Evolutionary conservation across 2,329 filamentous ascomycete species (phyloP).

Genomic region (Neofusicoccum parvum): DNA sequence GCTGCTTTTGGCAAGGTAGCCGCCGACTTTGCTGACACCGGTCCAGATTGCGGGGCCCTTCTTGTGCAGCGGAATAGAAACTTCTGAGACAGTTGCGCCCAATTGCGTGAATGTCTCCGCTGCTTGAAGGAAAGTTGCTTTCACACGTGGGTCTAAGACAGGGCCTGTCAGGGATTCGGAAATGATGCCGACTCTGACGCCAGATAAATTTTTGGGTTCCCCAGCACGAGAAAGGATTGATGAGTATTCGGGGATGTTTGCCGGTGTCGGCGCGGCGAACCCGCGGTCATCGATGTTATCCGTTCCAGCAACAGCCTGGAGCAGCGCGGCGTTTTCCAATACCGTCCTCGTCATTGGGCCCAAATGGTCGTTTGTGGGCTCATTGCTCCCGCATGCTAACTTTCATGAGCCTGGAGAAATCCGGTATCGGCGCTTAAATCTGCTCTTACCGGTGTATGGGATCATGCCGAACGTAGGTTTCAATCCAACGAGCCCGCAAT

Average conservation of each 20-base stretch:
- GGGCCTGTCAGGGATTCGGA: conserved; percentile 32
- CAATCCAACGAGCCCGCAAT: conserved; percentile 45
- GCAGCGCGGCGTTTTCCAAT: conserved; percentile 45
- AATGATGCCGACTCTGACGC: conserved; percentile 35
- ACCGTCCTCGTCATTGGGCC: conserved; percentile 50
- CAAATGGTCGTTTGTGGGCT: conserved; percentile 55
- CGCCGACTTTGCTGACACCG: conserved; percentile 44
- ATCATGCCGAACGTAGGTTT: conserved; percentile 57
- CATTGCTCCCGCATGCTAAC: conserved; percentile 44
- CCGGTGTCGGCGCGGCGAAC: conserved; percentile 36
- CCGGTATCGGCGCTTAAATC: too few relatives aligned
- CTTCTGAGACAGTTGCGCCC: conserved; percentile 53
- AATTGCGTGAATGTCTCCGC: conserved; percentile 45
- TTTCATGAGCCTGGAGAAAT: too few relatives aligned
- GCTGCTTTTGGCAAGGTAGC: conserved; percentile 46
- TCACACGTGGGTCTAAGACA: conserved; percentile 45
- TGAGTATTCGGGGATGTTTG: conserved; percentile 32
- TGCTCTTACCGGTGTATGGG: conserved; percentile 50
- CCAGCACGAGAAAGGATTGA: conserved; percentile 24
- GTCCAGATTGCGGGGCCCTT: conserved; percentile 57
- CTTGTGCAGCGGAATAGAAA: conserved; percentile 54
- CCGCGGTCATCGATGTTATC: conserved; percentile 52
- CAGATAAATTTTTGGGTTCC: conserved; percentile 28
- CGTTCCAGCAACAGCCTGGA: conserved; percentile 51
- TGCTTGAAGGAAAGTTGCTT: conserved; percentile 46